Percentiles rank a stretch among this genome's conserved stretches.
These are phyloP conservation scores for Breviolum minutum DNA, from an alignment of 73 alveolate genomes.

Conservation along the genomic window DNA sequence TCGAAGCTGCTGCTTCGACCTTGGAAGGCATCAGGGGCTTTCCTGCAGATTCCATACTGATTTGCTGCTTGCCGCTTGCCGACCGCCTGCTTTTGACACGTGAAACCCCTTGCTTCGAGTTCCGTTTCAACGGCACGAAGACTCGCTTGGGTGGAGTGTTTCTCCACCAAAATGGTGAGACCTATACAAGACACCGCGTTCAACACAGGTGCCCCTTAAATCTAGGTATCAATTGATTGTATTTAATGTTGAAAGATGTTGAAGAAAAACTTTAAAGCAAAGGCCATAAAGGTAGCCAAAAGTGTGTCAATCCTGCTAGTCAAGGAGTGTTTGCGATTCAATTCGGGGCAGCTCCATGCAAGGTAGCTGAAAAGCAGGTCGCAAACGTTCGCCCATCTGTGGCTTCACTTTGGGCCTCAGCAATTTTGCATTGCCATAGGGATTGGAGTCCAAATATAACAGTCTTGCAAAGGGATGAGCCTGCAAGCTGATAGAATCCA, in stretches of 20 bases:
- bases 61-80: background rate
- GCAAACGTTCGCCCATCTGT: conserved; percentile 30
- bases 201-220: too few species aligned
- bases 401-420: conserved; percentile 60
- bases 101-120: background rate
- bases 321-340: background rate
- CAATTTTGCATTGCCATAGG: background rate
- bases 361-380: conserved; percentile 8
- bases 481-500: conserved; percentile 35
- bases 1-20: conserved; percentile 78
- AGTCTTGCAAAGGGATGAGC: conserved; percentile 70
- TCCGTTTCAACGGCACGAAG: background rate
- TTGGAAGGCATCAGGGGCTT: background rate
- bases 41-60: background rate
- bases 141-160: background rate
- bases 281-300: too few species aligned
- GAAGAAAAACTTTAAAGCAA: too few species aligned
- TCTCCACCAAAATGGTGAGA: background rate
- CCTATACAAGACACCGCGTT: too few species aligned
- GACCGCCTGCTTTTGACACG: background rate
- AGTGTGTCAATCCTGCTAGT: background rate
- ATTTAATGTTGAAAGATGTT: too few species aligned
- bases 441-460: background rate
- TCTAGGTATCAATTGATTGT: too few species aligned
- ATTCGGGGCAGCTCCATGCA: background rate